A percentile compares a stretch with the other conserved stretches of the same genome.
Conservation (phyloP, 148 eudicot genomes). For the Talinum fruticosum region DNA sequence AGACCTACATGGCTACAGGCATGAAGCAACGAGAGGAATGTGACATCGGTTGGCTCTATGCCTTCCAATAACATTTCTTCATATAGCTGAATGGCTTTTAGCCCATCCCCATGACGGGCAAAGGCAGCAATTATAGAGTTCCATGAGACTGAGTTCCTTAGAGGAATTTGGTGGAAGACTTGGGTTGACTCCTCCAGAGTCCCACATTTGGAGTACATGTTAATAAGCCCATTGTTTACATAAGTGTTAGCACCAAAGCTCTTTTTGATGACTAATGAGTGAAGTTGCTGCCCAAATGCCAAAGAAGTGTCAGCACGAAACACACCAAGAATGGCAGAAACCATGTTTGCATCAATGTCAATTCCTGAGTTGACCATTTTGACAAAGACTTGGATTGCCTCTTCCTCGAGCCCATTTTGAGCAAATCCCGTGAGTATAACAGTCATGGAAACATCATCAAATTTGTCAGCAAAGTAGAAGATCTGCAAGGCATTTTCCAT, state of each 20-base stretch:
- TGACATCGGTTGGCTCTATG: conserved; percentile 65
- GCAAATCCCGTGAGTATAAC: conserved; percentile 73
- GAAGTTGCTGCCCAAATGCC: conserved; percentile 69
- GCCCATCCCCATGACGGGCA: conserved; percentile 89
- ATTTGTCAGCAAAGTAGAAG: conserved; percentile 52
- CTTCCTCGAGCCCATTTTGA: conserved; percentile 76
- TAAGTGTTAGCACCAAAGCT: conserved; percentile 43
- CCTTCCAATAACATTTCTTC: conserved; percentile 56
- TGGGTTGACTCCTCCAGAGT: conserved; percentile 51
- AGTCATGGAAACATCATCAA: conserved; percentile 74
- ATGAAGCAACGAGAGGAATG: conserved; percentile 79
- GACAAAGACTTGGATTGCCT: conserved; percentile 58
- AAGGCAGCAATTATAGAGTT: conserved; percentile 83
- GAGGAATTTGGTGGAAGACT: conserved; percentile 51
- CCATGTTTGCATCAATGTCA: conserved; percentile 64
- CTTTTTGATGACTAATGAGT: conserved; percentile 57
- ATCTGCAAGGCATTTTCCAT: conserved; percentile 56
- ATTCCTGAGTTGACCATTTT: conserved; percentile 57
- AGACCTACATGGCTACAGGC: conserved; percentile 90
- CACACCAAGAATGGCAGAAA: conserved; percentile 77
- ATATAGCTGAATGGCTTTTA: conserved; percentile 53
- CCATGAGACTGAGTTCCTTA: conserved; percentile 71
- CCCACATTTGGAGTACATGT: conserved; percentile 94
- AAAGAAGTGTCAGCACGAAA: conserved; percentile 66
- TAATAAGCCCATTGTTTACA: conserved; percentile 78